Percentiles rank a stretch among this genome's conserved stretches.
Evolutionary conservation across 2,329 filamentous ascomycete genomes (phyloP).

Genomic region (Chaetomium strumarium): DNA sequence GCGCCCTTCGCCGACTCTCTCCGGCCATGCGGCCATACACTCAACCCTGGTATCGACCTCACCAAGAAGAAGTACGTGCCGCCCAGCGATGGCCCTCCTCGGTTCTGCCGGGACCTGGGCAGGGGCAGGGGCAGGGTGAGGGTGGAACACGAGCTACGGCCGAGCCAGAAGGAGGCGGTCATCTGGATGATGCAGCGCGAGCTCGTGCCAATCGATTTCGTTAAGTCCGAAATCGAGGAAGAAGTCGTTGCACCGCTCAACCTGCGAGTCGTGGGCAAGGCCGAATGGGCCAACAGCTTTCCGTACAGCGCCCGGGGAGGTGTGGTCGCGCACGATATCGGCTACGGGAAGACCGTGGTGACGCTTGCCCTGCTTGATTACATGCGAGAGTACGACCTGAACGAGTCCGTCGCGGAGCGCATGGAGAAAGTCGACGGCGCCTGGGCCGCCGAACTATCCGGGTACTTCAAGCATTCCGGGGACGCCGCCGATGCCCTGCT

Average conservation of each 20-base stretch:
- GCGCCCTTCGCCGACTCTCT: constrained; percentile 6
- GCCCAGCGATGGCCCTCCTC: background rate
- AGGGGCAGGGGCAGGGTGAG: background rate
- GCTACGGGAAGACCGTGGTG: constrained; percentile 41
- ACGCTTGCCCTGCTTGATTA: constrained; percentile 34
- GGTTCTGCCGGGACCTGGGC: constrained; percentile 3
- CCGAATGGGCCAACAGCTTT: constrained; percentile 23
- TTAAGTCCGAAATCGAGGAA: constrained; percentile 37
- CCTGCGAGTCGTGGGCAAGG: constrained; percentile 31
- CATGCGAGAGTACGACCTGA: constrained; percentile 23
- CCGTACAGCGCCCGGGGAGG: constrained; percentile 31
- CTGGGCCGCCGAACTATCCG: constrained; percentile 2
- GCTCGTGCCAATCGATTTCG: constrained; percentile 22
- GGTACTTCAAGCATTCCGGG: background rate
- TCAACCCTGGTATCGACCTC: constrained; percentile 4
- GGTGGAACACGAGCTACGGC: background rate
- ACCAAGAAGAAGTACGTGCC: background rate
- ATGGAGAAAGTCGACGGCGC: constrained; percentile 12
- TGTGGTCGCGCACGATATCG: constrained; percentile 39
- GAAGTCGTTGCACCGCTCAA: constrained; percentile 29
- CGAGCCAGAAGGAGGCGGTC: constrained; percentile 28
- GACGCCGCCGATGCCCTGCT: background rate
- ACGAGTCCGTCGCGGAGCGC: constrained; percentile 19
- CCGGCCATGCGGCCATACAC: background rate
- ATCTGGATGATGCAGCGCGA: constrained; percentile 31